A percentile compares a stretch with the other conserved stretches of the same genome.
Evolutionary conservation across 495 filamentous ascomycete genomes (phyloP).

Genomic region (Opeltia flavorubescens): DNA sequence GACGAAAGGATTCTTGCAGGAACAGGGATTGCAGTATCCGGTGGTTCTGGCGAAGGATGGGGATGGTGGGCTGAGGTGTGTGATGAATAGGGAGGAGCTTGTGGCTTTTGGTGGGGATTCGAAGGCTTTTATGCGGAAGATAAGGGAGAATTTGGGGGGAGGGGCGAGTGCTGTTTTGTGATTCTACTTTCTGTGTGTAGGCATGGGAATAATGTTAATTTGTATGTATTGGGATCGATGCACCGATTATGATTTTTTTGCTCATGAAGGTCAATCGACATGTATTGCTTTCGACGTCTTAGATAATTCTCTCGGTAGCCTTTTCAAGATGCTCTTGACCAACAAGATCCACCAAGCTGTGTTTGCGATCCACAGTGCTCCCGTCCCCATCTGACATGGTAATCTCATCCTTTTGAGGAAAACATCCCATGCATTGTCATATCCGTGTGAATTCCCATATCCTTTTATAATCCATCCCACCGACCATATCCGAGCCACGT

Average conservation of each 20-base stretch:
- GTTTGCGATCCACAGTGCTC: conserved; percentile 10
- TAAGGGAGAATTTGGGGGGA: conserved; percentile 2
- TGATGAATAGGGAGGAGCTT: conserved; percentile 9
- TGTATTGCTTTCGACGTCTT: not conserved
- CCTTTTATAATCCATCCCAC: conserved; percentile 8
- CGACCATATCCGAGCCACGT: conserved; percentile 8
- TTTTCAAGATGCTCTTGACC: conserved; percentile 4
- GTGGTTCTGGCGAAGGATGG: conserved; percentile 5
- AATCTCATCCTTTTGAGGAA: conserved; percentile 8
- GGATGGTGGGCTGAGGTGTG: not conserved
- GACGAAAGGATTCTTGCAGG: conserved; percentile 4
- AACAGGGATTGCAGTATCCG: conserved; percentile 1
- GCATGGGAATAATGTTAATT: too few relatives aligned
- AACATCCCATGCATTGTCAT: conserved; percentile 5
- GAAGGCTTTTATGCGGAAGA: conserved; percentile 3
- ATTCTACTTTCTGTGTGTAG: too few relatives aligned
- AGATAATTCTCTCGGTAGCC: not conserved
- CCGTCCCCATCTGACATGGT: conserved; percentile 12
- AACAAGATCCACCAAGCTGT: conserved; percentile 9
- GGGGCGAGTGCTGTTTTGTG: not conserved
- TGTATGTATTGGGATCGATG: too few relatives aligned
- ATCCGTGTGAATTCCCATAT: conserved; percentile 10
- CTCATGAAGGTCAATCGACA: too few relatives aligned
- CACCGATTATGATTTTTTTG: too few relatives aligned
- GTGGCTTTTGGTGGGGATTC: conserved; percentile 6